Percentiles rank a stretch among this genome's conserved stretches.
Conservation (phyloP, 257 asterid genomes). For the Solanum clarkiae region DNA sequence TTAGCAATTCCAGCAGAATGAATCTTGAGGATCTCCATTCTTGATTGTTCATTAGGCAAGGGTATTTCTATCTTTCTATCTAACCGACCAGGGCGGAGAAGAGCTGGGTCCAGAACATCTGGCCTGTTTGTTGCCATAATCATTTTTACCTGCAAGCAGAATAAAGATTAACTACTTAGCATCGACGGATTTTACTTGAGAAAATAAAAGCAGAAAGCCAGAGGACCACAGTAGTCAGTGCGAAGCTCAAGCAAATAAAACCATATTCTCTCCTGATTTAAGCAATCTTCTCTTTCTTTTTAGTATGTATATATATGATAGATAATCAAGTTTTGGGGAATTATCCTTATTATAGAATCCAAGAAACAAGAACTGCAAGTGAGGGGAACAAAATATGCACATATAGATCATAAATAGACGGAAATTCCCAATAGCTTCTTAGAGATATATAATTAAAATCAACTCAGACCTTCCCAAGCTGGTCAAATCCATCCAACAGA, state of each 20-base stretch:
- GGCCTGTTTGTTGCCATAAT: slow-evolving; percentile 78
- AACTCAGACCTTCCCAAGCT: slow-evolving; percentile 78
- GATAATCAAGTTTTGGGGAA: not conserved
- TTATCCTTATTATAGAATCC: not conserved
- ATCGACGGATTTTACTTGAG: not conserved
- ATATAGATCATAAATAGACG: not conserved
- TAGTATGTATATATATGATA: not conserved
- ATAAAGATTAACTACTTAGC: not conserved
- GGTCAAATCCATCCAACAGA: slow-evolving; percentile 93
- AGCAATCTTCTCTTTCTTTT: not conserved
- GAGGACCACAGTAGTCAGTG: not conserved
- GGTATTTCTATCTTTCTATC: slow-evolving; percentile 74
- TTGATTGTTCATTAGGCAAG: slow-evolving; percentile 71
- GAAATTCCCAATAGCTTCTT: not conserved
- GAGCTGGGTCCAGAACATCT: slow-evolving; percentile 71
- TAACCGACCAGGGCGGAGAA: slow-evolving; percentile 74
- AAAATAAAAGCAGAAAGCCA: not conserved
- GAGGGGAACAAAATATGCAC: not conserved
- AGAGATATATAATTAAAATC: not conserved
- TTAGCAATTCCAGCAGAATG: slow-evolving; percentile 75
- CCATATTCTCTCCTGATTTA: not conserved
- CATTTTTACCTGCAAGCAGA: slow-evolving; percentile 53
- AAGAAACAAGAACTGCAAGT: not conserved
- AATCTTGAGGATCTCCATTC: slow-evolving; percentile 63
- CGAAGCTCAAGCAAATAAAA: not conserved